These are phyloP conservation scores for Didymella arachidicola DNA, from an alignment of 2,329 filamentous ascomycete genomes.

Conservation along the genomic window DNA sequence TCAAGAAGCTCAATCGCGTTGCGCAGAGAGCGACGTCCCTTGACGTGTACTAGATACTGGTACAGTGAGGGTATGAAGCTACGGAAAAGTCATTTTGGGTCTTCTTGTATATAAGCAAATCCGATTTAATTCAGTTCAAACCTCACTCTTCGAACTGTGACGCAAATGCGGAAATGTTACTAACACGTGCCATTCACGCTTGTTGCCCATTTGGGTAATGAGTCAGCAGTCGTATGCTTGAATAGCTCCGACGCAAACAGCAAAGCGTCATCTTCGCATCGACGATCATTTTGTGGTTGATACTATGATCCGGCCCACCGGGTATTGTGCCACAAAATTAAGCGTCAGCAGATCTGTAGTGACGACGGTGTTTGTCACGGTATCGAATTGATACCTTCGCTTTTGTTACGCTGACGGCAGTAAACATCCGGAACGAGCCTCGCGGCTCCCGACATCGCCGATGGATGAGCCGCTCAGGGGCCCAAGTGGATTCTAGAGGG, in stretches of 20 bases:
- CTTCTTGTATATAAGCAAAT: constrained; percentile 16
- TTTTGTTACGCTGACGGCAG: not conserved
- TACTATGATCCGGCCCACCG: not conserved
- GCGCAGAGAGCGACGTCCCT: constrained; percentile 12
- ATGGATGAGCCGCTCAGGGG: not conserved
- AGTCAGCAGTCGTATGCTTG: not conserved
- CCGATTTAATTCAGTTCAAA: not conserved
- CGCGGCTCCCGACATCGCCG: not conserved
- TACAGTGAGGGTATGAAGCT: not conserved
- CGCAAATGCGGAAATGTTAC: not conserved
- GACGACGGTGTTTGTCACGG: not conserved
- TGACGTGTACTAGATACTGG: not conserved
- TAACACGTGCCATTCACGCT: not conserved
- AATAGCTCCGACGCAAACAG: not conserved
- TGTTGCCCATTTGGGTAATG: not conserved
- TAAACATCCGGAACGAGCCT: not conserved
- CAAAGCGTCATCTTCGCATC: not conserved
- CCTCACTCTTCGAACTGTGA: not conserved
- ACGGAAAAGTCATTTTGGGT: constrained; percentile 1
- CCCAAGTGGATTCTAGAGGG: not conserved
- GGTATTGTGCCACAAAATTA: not conserved
- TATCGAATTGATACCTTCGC: not conserved
- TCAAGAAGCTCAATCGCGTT: constrained; percentile 17
- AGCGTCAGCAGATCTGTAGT: not conserved
- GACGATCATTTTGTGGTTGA: not conserved